Base-by-base conservation (phyloP, 495 filamentous ascomycete species). In the Xylaria longipes region DNA sequence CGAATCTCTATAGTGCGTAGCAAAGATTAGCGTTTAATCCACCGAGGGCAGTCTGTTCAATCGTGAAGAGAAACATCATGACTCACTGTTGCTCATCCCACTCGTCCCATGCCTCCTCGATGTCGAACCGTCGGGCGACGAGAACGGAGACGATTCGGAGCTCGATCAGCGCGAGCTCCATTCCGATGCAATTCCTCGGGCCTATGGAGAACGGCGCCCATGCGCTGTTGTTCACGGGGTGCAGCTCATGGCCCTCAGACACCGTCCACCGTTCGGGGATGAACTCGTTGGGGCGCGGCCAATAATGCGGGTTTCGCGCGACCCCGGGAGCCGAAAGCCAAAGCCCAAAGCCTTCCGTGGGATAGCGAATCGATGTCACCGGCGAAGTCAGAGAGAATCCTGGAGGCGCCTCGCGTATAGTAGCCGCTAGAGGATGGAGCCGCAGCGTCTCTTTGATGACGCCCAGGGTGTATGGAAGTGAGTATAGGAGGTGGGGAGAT, bases 161-260 rank as follows among this genome's bases (percentile, higher is more conserved):
- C 74, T 89, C 86, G 8, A 83, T 77, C 72, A 87, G 77, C 3
- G 84, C 84, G 45, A 89, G 76, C 48, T 85, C 82, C 76, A 89
- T 84, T 0, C 88, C 87, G 29, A 89, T 85, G 72, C 88, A 90
- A 25, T 79, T 81, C 5, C 88, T 71, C 14, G 87, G 84, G 2
- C 88, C 87, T 12, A 80, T 75, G 57, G 86, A 85, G 69, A 89
- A 89, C 22, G 85, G 83, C n/a, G 82, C 75, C 81, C 81, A 89
- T 0, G 85, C 82, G 68, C 81, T 79, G 66, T 86, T 85, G 14
- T 46, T 48, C 9, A 60, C 69, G 8, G 71, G 70, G 52, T 82
- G 73, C 35, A 83, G 71, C 69, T 77, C 78, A 63, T 84, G 69
- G 12, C 77, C 74, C 20, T 79, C 77, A 15, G 65, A 69, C 5